Evolutionary conservation across 2,329 filamentous ascomycete species (phyloP).

Genomic region (Bipolaris zeicola): DNA sequence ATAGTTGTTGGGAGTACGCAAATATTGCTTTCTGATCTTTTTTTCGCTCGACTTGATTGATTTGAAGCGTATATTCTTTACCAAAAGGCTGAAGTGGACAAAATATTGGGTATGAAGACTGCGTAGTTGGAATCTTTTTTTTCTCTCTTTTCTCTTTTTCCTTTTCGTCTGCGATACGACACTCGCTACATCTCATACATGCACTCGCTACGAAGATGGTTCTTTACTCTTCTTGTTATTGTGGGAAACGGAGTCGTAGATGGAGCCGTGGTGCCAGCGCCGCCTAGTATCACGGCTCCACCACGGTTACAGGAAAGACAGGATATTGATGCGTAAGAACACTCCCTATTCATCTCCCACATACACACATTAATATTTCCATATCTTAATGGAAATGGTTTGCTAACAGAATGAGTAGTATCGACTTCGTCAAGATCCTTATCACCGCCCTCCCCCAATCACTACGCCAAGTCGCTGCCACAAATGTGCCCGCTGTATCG

Average conservation of each 20-base stretch:
- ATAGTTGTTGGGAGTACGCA: too few relatives aligned
- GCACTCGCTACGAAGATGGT: conserved; percentile 30
- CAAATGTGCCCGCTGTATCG: conserved; percentile 44
- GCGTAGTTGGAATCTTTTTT: too few relatives aligned
- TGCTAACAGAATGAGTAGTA: conserved; percentile 25
- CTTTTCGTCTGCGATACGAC: too few relatives aligned
- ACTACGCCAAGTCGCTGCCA: conserved; percentile 43
- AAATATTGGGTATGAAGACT: too few relatives aligned
- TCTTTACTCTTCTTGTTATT: conserved; percentile 17
- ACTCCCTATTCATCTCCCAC: too few relatives aligned
- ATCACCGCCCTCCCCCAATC: conserved; percentile 45
- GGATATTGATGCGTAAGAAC: conserved; percentile 13
- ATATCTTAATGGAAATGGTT: neutral
- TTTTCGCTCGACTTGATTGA: too few relatives aligned
- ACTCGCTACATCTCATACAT: too few relatives aligned
- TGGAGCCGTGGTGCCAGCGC: conserved; percentile 20
- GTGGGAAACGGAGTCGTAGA: conserved; percentile 15
- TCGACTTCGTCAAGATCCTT: conserved; percentile 43
- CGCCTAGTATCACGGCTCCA: conserved; percentile 39
- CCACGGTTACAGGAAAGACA: conserved; percentile 16
- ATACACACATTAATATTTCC: conserved; percentile 15
- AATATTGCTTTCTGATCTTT: too few relatives aligned
- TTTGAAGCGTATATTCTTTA: too few relatives aligned
- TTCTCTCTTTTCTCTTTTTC: too few relatives aligned
- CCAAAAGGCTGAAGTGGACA: too few relatives aligned